Base-by-base conservation (phyloP, 495 filamentous ascomycete genomes). In the Cudoniella acicularis region DNA sequence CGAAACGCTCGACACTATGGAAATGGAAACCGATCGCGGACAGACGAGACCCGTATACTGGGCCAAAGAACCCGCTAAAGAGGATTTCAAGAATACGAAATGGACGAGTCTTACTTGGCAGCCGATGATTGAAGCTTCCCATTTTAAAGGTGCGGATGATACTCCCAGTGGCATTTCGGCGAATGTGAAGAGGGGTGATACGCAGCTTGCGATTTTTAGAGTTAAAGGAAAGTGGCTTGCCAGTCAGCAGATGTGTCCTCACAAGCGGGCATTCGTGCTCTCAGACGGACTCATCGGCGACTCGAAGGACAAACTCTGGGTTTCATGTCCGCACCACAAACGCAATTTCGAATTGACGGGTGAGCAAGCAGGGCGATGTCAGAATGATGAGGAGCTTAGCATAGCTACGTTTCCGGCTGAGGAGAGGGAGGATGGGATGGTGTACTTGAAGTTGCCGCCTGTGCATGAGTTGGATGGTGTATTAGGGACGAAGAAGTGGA, bases 181-280 rank as follows among this genome's bases (percentile, higher is more conserved):
- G 2, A 86, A 84, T 42, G 74, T 96, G 70, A 96, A 96, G 76
- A 83, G 90, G 21, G 90, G 91, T 10, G 92, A 96, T 70, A 96
- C 92, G 0, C 93, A 98, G 70, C 81, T 97, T 3, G 92, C 92
- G 17, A 77, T 97, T 57, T 97, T 94, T 82, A 91, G 91, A 67
- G 79, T 97, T 61, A 82, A 83, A 57, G 93, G 91, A 18, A 81
- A 83, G 51, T 96, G 83, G 73, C 94, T 92, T 68, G 89, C 90
- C n/a, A 88, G 87, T 16, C 93, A 98, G 79, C 92, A 98, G 70
- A 98, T 98, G 93, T 98, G 93, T 70, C 93, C 93, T 13, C 91
- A 96, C 74, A 96, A 96, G 74, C 89, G 92, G 24, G 85, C 92
- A 0, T 97, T 98, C 71, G 87, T 91, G 25, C 81, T 97, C 30